Base-by-base conservation (phyloP, 2,329 filamentous ascomycete genomes). In the Calonectria crousiana region DNA sequence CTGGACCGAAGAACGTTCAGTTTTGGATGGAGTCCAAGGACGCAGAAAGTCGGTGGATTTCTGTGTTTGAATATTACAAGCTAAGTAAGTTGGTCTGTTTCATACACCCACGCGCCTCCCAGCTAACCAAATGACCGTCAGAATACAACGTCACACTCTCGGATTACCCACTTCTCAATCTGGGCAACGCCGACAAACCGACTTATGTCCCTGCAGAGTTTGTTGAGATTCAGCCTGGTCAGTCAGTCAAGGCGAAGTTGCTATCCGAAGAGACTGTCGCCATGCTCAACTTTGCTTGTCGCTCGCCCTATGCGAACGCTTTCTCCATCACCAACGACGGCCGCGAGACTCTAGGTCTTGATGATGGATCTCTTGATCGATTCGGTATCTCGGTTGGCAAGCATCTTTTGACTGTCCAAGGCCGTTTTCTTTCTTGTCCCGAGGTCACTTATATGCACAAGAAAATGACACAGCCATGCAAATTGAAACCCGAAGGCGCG, bases 241-340 rank as follows among this genome's bases (percentile, higher is more conserved):
- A 97, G 80, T 83, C 89, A 0, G 88, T 92, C 28, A 90, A 89
- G 49, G 85, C 89, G 5, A 92, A 92, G 78, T 86, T 96, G 20
- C 88, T 82, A 0, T 86, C 88, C 0, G 83, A 87, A 0, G 93
- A 96, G 80, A 94, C 93, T 0, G 87, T 89, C 0, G 80, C 85
- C 0, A 96, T 97, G 94, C 91, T 96, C 58, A 85, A 85, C 0
- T 95, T 95, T 81, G 93, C 95, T 1, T 94, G 93, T 71, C 90
- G 93, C 5, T 85, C 85, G 0, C 94, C 95, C 0, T 88, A 88
- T 1, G 85, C 89, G 8, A 97, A 96, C 76, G 94, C 92, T 0
- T 81, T 87, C 1, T 93, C 92, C 0, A 93, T 97, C 78, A 87
- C 89, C 2, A 88, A 82, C 0, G 87, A 88, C 11, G 93, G 91